Percentiles rank a stretch among this genome's conserved stretches.
Conservation (phyloP, 1,284 basidiomycete genomes). For the Ganoderma lingzhi region DNA sequence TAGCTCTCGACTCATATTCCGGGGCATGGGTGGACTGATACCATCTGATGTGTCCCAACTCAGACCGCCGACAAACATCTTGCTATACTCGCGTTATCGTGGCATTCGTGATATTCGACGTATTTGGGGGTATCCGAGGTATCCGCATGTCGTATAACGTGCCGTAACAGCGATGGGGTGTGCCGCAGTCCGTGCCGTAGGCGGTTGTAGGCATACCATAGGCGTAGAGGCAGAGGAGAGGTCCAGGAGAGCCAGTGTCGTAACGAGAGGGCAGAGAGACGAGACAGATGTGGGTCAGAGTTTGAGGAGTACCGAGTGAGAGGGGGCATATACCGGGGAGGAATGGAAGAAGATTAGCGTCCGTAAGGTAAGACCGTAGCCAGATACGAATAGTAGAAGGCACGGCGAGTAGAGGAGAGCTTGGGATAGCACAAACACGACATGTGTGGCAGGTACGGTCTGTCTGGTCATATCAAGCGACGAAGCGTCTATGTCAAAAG, state of each 20-base stretch:
- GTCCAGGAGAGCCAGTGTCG: slow-evolving; percentile 24
- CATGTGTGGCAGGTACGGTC: slow-evolving; percentile 24
- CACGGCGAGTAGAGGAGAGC: slow-evolving; percentile 11
- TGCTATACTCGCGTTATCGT: slow-evolving; percentile 61
- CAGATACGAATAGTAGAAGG: slow-evolving; percentile 31
- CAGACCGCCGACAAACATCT: slow-evolving; percentile 97
- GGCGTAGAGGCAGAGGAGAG: slow-evolving; percentile 25
- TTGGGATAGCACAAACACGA: slow-evolving; percentile 16
- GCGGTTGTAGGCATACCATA: slow-evolving; percentile 20
- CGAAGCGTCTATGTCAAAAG: slow-evolving; percentile 25
- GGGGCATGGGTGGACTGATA: slow-evolving; percentile 45
- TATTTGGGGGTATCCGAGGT: slow-evolving; percentile 11
- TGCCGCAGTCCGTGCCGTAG: slow-evolving; percentile 16
- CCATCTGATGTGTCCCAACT: slow-evolving; percentile 99
- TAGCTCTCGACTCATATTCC: slow-evolving; percentile 14
- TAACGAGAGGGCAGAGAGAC: slow-evolving; percentile 21
- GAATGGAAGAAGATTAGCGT: slow-evolving; percentile 38
- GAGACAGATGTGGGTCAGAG: slow-evolving; percentile 37
- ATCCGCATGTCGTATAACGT: slow-evolving; percentile 29
- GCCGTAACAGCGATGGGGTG: slow-evolving; percentile 16
- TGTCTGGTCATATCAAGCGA: slow-evolving; percentile 21
- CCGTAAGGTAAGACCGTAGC: slow-evolving; percentile 42
- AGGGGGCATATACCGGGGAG: slow-evolving; percentile 28
- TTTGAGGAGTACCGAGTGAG: slow-evolving; percentile 37
- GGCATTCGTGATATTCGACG: slow-evolving; percentile 11